Evolutionary conservation across 2,329 filamentous ascomycete genomes (phyloP), one percentile per base, ranked within the genome.

Genomic region (Verticillium albo-atrum): DNA sequence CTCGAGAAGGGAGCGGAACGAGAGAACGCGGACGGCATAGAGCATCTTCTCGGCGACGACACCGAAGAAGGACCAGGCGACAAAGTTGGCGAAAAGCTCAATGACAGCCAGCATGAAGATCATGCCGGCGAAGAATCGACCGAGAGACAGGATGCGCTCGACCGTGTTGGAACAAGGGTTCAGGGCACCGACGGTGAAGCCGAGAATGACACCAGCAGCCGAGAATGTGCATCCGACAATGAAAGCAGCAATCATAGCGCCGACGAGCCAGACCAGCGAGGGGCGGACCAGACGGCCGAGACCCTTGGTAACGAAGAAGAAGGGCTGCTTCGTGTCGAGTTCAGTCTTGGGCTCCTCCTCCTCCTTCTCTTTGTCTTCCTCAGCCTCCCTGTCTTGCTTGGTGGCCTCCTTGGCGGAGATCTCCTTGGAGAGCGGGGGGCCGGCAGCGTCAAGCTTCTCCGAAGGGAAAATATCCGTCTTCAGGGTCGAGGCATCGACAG

Each of bases 31-130:
- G 1, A 86, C 75, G 37, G 77, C 77, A 69, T 82, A 85, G 3
- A 87, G 75, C 0, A 86, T 72, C 35, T 82, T 80, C 67, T 87
- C 84, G 0, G 83, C 78, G 0, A 86, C 74, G 60, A 78, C 75
- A 1, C 84, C 84, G 62, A 87, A 87, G 3, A 74, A 73, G 1
- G 79, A 76, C 78, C 84, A 84, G 63, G 81, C 83, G 34, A 79
- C 72, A 20, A 85, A 68, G 62, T 87, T 86, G 57, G 83, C 84
- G 26, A 85, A 76, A 66, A 88, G 81, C 61, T 86, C 84, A 25
- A 86, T 76, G 35, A 82, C 76, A 2, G 82, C 85, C 3, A 88
- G 75, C 64, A 86, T 78, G 67, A 88, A 87, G 70, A 86, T 83
- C 68, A 88, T 76, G 4, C 84, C 75, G 0, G 82, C 81, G 37